Percentiles rank a stretch among this genome's conserved stretches.
phyloP scores from a whole-genome alignment of 129 eudicot genomes.

The Escallonia rubra region DNA sequence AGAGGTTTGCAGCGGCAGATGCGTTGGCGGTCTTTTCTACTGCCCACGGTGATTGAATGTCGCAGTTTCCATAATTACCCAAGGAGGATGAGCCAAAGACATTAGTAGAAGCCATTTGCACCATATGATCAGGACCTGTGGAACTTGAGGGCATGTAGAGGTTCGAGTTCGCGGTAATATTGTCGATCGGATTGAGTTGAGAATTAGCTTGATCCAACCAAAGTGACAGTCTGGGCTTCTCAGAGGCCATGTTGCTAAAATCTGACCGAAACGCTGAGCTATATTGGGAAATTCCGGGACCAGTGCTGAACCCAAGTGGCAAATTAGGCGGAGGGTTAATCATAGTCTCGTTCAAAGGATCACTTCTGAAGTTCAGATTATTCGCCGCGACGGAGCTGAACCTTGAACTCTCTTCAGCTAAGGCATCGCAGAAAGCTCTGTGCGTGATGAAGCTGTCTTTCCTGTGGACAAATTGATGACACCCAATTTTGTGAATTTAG shows the following conservation, averaged over 20 bases:
- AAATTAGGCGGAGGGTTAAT: constrained; percentile 42
- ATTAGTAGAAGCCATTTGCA: constrained; percentile 37
- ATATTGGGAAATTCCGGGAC: constrained; percentile 39
- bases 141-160: constrained; percentile 46
- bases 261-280: constrained; percentile 33
- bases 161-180: constrained; percentile 33
- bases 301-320: constrained; percentile 33
- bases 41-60: constrained; percentile 10
- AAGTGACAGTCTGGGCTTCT: constrained; percentile 62
- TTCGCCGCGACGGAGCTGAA: constrained; percentile 39
- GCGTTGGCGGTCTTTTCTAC: not conserved
- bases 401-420: constrained; percentile 79
- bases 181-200: constrained; percentile 44
- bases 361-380: constrained; percentile 51
- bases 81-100: constrained; percentile 52
- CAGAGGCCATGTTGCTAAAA: constrained; percentile 9
- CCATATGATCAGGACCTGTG: constrained; percentile 38
- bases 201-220: constrained; percentile 73
- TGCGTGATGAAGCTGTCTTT: constrained; percentile 96
- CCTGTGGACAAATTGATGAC: constrained; percentile 33
- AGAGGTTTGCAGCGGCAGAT: constrained; percentile 1
- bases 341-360: constrained; percentile 29
- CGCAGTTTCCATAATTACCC: constrained; percentile 30
- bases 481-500: not conserved
- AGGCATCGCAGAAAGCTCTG: constrained; percentile 91